These are phyloP conservation scores for Blastomyces silverae DNA, from an alignment of 2,329 filamentous ascomycete genomes.

Conservation along the genomic window DNA sequence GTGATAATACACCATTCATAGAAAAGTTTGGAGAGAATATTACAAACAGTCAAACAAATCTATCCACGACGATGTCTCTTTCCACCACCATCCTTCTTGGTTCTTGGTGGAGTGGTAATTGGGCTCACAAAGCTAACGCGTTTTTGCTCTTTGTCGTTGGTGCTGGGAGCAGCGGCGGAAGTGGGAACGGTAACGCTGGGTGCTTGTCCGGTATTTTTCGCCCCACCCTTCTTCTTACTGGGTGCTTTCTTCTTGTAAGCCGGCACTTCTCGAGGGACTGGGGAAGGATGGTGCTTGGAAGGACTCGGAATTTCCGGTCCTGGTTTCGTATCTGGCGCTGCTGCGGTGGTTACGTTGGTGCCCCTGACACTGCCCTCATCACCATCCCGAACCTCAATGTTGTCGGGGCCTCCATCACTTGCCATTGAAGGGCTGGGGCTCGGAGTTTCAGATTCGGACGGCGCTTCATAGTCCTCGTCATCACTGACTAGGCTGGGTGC, in stretches of 20 bases:
- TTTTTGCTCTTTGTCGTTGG: conserved; percentile 30
- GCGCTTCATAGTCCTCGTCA: conserved; percentile 64
- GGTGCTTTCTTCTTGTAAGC: conserved; percentile 29
- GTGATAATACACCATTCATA: conserved; percentile 11
- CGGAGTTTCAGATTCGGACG: conserved; percentile 60
- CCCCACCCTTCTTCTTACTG: conserved; percentile 14
- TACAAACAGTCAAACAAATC: not conserved
- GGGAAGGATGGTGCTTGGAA: conserved; percentile 25
- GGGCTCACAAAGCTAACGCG: conserved; percentile 36
- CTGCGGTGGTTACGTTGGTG: conserved; percentile 27
- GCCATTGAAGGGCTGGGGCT: conserved; percentile 41
- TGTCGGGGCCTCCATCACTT: conserved; percentile 50
- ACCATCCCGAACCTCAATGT: conserved; percentile 43
- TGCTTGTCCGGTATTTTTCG: not conserved
- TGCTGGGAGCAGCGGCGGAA: conserved; percentile 18
- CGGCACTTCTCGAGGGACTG: conserved; percentile 31
- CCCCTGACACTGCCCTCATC: conserved; percentile 31
- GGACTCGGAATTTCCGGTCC: conserved; percentile 30
- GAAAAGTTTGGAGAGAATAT: not conserved
- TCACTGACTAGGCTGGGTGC: conserved; percentile 74
- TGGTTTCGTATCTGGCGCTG: conserved; percentile 31
- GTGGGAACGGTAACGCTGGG: not conserved
- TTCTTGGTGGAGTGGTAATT: conserved; percentile 28
- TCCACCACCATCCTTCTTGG: conserved; percentile 26
- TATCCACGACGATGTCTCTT: conserved; percentile 22